Percentiles rank a stretch among this genome's conserved stretches.
Evolutionary conservation across 148 eudicot species (phyloP).

Genomic region (Tetragonia tetragonoides): DNA sequence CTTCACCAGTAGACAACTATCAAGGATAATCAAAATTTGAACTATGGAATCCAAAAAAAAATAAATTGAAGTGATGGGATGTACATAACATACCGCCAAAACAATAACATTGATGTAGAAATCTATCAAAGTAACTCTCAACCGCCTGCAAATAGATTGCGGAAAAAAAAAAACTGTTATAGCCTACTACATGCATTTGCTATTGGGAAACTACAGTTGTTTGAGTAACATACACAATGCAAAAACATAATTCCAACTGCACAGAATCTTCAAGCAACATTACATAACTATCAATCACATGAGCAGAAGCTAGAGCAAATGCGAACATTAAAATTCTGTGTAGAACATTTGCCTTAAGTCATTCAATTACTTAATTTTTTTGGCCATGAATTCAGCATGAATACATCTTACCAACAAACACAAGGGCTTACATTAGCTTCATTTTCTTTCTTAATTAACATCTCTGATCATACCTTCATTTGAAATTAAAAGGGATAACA

Average conservation of each 20-base stretch:
- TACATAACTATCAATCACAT: neutral
- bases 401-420: too few species aligned
- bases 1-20: neutral
- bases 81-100: constrained; percentile 55
- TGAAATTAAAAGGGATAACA: too few species aligned
- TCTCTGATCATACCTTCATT: too few species aligned
- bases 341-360: too few species aligned
- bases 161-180: constrained; percentile 6
- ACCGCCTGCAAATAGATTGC: constrained; percentile 58
- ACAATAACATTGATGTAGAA: constrained; percentile 59
- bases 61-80: neutral
- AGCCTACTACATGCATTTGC: neutral
- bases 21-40: too few species aligned
- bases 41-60: too few species aligned
- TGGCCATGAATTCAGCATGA: too few species aligned
- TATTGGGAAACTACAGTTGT: neutral
- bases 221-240: neutral
- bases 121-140: constrained; percentile 65
- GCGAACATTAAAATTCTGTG: neutral
- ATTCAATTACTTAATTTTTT: too few species aligned
- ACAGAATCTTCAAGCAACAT: neutral
- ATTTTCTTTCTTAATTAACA: neutral
- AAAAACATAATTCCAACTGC: neutral
- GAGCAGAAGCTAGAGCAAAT: neutral
- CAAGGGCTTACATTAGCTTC: neutral